These are phyloP conservation scores for Mucor indicus DNA, from an alignment of 371 early-diverging fungal species.

Conservation along the genomic window DNA sequence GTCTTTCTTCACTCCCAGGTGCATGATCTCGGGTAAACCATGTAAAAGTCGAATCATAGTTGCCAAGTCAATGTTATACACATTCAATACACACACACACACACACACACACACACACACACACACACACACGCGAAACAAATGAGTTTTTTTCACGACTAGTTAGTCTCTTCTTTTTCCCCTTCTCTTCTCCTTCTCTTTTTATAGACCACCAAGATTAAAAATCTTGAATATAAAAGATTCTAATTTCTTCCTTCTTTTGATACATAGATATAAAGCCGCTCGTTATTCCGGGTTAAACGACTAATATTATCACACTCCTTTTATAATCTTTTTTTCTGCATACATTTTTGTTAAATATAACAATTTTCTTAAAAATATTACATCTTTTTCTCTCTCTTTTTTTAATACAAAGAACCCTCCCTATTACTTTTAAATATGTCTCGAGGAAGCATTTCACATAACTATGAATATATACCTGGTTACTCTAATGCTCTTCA, in stretches of 20 bases:
- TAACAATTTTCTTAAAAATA: slow-evolving; percentile 2
- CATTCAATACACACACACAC: background rate
- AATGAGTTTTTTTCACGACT: no score
- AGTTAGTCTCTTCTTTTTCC: background rate
- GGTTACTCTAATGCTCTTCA: slow-evolving; percentile 13
- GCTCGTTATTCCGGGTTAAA: slow-evolving; percentile 9
- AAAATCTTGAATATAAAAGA: background rate
- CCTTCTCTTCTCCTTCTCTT: slow-evolving; percentile 1
- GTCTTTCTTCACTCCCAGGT: slow-evolving; percentile 4
- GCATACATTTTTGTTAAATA: background rate
- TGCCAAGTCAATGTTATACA: background rate
- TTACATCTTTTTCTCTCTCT: slow-evolving; percentile 1
- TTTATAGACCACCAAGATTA: background rate
- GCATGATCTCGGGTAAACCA: slow-evolving; percentile 2
- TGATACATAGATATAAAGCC: background rate
- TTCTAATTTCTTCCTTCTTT: background rate
- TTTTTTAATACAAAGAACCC: background rate
- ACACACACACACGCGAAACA: no score
- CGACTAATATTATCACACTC: background rate
- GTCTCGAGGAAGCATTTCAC: slow-evolving; percentile 20
- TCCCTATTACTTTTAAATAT: slow-evolving; percentile 6
- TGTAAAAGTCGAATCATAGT: slow-evolving; percentile 1
- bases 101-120: background rate
- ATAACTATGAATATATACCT: slow-evolving; percentile 14
- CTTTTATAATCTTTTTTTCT: background rate